phyloP scores from a whole-genome alignment of 805 yeast species.

The Nakazawaea molendinolei region DNA sequence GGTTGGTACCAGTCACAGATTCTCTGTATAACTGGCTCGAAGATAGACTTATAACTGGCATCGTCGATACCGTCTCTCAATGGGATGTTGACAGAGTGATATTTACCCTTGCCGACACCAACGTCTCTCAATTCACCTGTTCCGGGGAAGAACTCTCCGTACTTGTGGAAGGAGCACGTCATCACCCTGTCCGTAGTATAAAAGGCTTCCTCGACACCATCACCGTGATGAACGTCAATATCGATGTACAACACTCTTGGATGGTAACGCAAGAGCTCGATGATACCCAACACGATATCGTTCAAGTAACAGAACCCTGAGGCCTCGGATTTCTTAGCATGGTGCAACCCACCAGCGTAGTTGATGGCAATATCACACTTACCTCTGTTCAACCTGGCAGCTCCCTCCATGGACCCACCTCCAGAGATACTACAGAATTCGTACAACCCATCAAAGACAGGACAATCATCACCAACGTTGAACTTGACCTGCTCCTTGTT shows the following conservation, averaged over 20 bases:
- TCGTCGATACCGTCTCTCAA: constrained; percentile 93
- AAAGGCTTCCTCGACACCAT: constrained; percentile 92
- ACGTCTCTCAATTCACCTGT: constrained; percentile 82
- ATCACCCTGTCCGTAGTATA: constrained; percentile 87
- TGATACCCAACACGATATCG: constrained; percentile 81
- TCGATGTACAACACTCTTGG: constrained; percentile 85
- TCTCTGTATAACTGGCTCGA: constrained; percentile 81
- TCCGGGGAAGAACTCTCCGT: constrained; percentile 91
- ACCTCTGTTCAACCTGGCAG: constrained; percentile 72
- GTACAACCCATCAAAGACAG: constrained; percentile 73
- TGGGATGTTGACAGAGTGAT: constrained; percentile 82
- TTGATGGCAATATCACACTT: constrained; percentile 89
- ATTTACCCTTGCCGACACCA: constrained; percentile 80
- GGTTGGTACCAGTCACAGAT: constrained; percentile 88
- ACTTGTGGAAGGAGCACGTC: constrained; percentile 88
- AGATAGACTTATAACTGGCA: constrained; percentile 71
- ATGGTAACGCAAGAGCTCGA: constrained; percentile 72
- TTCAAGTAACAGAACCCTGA: constrained; percentile 88
- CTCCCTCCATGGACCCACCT: constrained; percentile 88
- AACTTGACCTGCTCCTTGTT: constrained; percentile 85
- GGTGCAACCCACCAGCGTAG: constrained; percentile 92
- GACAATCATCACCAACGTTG: constrained; percentile 95
- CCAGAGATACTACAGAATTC: constrained; percentile 76
- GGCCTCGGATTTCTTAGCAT: constrained; percentile 86
- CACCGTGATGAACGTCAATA: constrained; percentile 91